Conservation (phyloP, 2,329 filamentous ascomycete genomes). For the Exophiala viscosa region DNA sequence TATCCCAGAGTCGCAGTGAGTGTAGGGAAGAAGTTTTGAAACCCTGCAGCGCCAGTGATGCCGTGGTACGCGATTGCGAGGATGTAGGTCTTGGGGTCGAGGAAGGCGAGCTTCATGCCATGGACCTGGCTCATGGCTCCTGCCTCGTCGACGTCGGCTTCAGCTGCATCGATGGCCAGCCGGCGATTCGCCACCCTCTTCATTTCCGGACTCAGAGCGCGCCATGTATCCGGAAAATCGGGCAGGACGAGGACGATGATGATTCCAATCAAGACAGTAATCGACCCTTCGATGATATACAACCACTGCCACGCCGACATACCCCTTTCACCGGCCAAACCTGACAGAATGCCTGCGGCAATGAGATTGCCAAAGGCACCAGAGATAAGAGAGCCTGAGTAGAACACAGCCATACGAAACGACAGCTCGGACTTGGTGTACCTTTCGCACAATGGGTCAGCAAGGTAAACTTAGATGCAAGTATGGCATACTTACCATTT, state of each 20-base stretch:
- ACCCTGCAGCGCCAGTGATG: conserved; percentile 49
- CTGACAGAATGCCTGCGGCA: conserved; percentile 47
- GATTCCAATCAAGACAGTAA: conserved; percentile 36
- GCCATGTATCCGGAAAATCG: conserved; percentile 43
- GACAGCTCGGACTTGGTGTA: conserved; percentile 51
- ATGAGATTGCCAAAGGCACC: conserved; percentile 54
- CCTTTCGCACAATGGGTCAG: conserved; percentile 34
- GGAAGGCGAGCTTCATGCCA: conserved; percentile 51
- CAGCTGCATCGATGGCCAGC: conserved; percentile 50
- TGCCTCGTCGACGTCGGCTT: conserved; percentile 47
- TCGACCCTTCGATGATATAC: conserved; percentile 39
- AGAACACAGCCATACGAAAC: conserved; percentile 51
- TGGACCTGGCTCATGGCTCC: conserved; percentile 47
- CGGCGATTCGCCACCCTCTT: conserved; percentile 46
- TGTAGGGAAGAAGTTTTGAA: conserved; percentile 57
- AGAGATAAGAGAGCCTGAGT: conserved; percentile 49
- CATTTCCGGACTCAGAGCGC: conserved; percentile 42
- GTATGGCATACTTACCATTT: neutral
- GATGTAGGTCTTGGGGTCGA: conserved; percentile 41
- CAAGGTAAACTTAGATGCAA: neutral
- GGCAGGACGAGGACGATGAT: conserved; percentile 35
- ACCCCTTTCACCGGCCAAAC: conserved; percentile 35
- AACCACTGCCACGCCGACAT: conserved; percentile 41
- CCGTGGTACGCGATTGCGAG: conserved; percentile 49
- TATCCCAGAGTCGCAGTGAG: conserved; percentile 46